Percentiles rank a stretch among this genome's conserved stretches.
Conservation (phyloP, 2,329 filamentous ascomycete genomes). For the Pseudogymnoascus sp. region DNA sequence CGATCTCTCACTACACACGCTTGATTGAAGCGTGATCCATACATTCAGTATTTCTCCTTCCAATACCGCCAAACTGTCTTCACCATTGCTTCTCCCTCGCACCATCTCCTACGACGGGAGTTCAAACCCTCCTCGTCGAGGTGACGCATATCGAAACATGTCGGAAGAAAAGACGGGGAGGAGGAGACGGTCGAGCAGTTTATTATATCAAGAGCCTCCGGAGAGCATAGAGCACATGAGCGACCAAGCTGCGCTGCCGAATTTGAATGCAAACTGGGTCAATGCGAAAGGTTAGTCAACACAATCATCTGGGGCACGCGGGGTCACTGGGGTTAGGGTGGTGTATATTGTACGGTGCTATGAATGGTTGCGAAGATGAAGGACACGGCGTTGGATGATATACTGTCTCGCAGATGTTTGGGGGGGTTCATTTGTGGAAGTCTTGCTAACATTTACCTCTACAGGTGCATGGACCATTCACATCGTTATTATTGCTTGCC, state of each 20-base stretch:
- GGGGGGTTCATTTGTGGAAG: background rate
- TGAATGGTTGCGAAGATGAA: background rate
- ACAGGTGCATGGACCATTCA: constrained; percentile 97
- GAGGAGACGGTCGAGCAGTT: constrained; percentile 91
- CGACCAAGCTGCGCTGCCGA: constrained; percentile 89
- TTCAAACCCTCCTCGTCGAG: constrained; percentile 59
- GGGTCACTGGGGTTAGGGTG: background rate
- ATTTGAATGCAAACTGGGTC: constrained; percentile 97
- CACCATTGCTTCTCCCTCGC: constrained; percentile 75
- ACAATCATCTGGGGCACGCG: constrained; percentile 1
- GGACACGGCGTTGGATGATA: background rate
- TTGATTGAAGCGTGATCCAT: constrained; percentile 16
- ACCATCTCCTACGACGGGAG: constrained; percentile 88
- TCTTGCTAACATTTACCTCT: background rate
- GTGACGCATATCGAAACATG: constrained; percentile 44
- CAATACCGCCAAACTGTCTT: constrained; percentile 95
- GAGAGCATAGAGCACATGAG: constrained; percentile 97
- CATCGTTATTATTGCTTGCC: constrained; percentile 78
- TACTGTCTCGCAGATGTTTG: background rate
- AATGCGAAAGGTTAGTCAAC: constrained; percentile 82
- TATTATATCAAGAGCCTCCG: constrained; percentile 92
- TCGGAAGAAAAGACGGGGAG: constrained; percentile 59
- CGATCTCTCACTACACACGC: background rate
- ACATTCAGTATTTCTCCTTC: constrained; percentile 25
- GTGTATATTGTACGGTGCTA: background rate